Conservation (phyloP, 2,329 filamentous ascomycete genomes). For the Amphichorda felina region DNA sequence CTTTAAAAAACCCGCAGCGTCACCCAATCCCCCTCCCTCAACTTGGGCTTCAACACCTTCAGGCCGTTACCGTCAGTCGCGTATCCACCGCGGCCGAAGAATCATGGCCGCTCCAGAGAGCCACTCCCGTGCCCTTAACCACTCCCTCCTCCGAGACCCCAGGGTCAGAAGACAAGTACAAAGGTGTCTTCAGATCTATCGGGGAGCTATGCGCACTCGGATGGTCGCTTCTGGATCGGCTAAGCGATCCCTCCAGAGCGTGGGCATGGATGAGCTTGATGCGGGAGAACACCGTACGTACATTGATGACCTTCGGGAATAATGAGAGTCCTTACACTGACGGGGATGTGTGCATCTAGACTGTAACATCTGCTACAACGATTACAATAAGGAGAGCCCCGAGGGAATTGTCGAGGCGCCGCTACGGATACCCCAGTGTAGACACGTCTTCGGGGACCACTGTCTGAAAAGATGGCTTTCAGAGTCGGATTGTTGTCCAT, state of each 20-base stretch:
- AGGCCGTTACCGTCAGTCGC: not conserved
- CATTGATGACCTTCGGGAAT: no score
- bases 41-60: not conserved
- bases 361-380: conserved; percentile 55
- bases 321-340: not conserved
- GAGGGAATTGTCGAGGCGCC: conserved; percentile 46
- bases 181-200: not conserved
- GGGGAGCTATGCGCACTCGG: not conserved
- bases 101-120: not conserved
- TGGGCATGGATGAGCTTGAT: not conserved
- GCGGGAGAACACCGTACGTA: not conserved
- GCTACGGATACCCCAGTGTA: conserved; percentile 47
- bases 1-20: no score
- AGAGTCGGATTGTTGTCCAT: conserved; percentile 50
- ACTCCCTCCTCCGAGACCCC: no score
- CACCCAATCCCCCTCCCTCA: no score
- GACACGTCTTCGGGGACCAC: conserved; percentile 50
- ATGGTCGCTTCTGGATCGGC: not conserved
- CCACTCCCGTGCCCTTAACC: no score
- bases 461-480: conserved; percentile 57
- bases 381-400: conserved; percentile 42
- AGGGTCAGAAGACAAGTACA: not conserved
- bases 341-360: conserved; percentile 19
- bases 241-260: not conserved
- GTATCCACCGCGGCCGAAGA: not conserved